Base-by-base conservation (phyloP, 805 yeast species). In the Starmerella lactis-condensi region DNA sequence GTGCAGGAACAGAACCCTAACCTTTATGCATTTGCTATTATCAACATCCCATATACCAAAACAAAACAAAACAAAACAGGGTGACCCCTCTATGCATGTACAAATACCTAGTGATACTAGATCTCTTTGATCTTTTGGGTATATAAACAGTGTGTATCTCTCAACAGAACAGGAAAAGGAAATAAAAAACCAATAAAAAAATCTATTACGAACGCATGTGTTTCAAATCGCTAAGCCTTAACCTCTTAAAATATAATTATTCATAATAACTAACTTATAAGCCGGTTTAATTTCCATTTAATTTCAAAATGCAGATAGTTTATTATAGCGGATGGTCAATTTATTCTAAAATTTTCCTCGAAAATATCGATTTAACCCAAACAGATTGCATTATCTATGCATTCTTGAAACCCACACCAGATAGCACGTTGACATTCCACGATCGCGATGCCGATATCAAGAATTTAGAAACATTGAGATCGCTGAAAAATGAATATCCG, bases 361-460 rank as follows among this genome's bases (percentile, higher is more conserved):
- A 53, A 14, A 71, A 75, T 33, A 64, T 83, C 5, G 78, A 83
- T 2, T 50, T 64, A 2, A 49, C 60, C 0, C 42, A 50, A 8
- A 47, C 76, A 0, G 69, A 92, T 13, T 76, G 78, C 39, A 50
- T 89, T 2, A 72, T 72, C 45, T 89, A 76, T 51, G 76, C 94
- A 0, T 85, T 85, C 51, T 60, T 77, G 30, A 56, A 64, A 21
- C 62, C 82, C 4, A 67, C 72, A 40, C 43, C 59, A 1, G 45
- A 47, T 0, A 53, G 72, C 0, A 52, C 46, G 2, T 58, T 78
- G 3, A 44, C 47, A 11, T 58, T 69, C 17, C 57, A 69, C 6
- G 93, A 82, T 46, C 50, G 58, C 6, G 69, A 75, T 72, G 68
- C 79, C 1, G 93, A 78, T 42, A 43, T 72, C 28, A 59, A 66